A percentile compares a stretch with the other conserved stretches of the same genome.
Evolutionary conservation across 306 rosid species (phyloP).

Genomic region (Herpetospermum pedunculosum): DNA sequence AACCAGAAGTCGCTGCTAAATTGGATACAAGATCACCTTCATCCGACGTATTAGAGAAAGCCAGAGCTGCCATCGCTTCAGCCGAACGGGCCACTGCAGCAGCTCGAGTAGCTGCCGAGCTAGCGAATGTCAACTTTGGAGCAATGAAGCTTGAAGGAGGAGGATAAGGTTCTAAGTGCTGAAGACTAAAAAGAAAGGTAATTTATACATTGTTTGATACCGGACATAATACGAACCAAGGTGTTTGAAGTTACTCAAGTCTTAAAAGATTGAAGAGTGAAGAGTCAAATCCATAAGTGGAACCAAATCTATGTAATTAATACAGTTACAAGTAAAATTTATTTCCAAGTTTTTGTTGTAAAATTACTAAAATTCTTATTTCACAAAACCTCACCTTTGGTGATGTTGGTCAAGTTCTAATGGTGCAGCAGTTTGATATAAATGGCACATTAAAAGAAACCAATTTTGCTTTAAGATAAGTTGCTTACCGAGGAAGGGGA

Average conservation of each 20-base stretch:
- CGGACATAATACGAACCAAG: too few relatives aligned
- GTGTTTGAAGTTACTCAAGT: neutral
- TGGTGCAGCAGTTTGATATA: neutral
- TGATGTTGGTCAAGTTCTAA: neutral
- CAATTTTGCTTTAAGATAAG: neutral
- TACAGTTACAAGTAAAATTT: neutral
- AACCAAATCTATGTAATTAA: neutral
- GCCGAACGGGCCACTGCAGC: conserved; percentile 84
- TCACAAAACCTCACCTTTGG: neutral
- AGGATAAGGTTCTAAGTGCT: conserved; percentile 27
- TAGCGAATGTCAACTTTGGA: conserved; percentile 38
- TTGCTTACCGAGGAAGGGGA: neutral
- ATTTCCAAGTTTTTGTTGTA: neutral
- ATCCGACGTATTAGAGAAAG: conserved; percentile 59
- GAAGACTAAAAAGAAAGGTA: neutral
- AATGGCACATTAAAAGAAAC: neutral
- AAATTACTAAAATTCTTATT: neutral
- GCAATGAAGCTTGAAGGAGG: conserved; percentile 35
- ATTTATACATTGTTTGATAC: neutral
- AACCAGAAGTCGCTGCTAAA: conserved; percentile 18
- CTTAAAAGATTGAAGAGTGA: neutral
- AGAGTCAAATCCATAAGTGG: neutral
- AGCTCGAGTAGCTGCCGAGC: conserved; percentile 73
- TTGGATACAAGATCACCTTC: conserved; percentile 36
- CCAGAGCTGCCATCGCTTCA: conserved; percentile 73